These are phyloP conservation scores for Diaporthe vaccinii DNA, from an alignment of 2,329 filamentous ascomycete species.

Conservation along the genomic window DNA sequence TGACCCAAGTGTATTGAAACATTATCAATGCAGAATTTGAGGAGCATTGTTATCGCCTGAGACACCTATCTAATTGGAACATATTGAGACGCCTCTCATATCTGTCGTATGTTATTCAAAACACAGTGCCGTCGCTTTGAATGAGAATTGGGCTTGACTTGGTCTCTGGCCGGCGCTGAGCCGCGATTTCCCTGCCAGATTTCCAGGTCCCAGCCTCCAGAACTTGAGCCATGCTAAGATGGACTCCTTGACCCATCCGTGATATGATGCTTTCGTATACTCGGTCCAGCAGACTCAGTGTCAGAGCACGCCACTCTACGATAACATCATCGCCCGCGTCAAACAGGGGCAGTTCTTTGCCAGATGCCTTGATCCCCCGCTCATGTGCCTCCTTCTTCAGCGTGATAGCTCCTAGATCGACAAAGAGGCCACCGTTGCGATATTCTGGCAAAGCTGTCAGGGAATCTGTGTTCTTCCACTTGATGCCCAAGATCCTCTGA, in stretches of 20 bases:
- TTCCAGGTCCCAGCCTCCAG: slow-evolving; percentile 69
- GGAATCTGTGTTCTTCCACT: slow-evolving; percentile 84
- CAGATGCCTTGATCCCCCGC: slow-evolving; percentile 73
- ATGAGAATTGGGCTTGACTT: slow-evolving; percentile 89
- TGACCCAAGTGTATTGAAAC: background rate
- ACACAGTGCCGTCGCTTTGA: slow-evolving; percentile 84
- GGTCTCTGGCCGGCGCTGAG: slow-evolving; percentile 82
- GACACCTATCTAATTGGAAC: background rate
- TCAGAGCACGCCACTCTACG: slow-evolving; percentile 71
- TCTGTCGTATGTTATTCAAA: slow-evolving; percentile 59
- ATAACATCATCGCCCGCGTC: slow-evolving; percentile 67
- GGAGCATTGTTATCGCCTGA: background rate
- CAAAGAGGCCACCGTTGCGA: slow-evolving; percentile 89
- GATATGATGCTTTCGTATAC: slow-evolving; percentile 59
- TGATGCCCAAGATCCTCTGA: slow-evolving; percentile 82
- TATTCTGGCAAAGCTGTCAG: slow-evolving; percentile 93
- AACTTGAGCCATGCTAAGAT: slow-evolving; percentile 63
- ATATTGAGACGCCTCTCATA: background rate
- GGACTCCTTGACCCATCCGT: slow-evolving; percentile 51
- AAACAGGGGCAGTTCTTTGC: slow-evolving; percentile 62
- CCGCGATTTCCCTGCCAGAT: slow-evolving; percentile 83
- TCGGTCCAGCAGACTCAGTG: slow-evolving; percentile 66
- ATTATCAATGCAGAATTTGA: background rate
- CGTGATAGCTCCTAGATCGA: slow-evolving; percentile 85
- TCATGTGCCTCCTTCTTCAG: slow-evolving; percentile 79